A percentile compares a stretch with the other conserved stretches of the same genome.
phyloP scores from a whole-genome alignment of 768 basidiomycete genomes.

The Mycena vitilis region DNA sequence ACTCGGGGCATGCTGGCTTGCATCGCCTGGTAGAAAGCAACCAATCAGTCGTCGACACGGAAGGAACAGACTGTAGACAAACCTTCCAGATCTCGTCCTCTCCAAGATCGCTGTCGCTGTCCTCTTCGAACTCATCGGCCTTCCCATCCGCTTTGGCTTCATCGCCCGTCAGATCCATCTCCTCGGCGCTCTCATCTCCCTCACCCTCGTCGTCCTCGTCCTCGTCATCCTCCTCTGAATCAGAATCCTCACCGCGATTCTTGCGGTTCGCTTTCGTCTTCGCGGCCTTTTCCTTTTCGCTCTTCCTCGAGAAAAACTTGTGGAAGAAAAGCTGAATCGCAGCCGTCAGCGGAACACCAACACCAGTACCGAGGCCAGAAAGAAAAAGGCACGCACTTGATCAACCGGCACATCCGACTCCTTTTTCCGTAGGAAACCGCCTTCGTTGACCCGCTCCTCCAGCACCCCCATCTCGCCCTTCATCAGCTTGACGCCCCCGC shows the following conservation, averaged over 20 bases:
- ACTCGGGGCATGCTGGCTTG: conserved; percentile 83
- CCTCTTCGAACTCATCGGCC: conserved; percentile 44
- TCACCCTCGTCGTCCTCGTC: conserved; percentile 56
- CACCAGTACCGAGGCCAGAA: no score
- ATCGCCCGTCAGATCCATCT: conserved; percentile 48
- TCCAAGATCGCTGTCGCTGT: conserved; percentile 59
- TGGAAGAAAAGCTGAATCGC: conserved; percentile 84
- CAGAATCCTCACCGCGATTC: conserved; percentile 51
- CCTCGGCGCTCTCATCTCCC: conserved; percentile 54
- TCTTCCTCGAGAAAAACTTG: conserved; percentile 84
- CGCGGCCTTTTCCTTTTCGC: conserved; percentile 60
- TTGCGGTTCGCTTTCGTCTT: conserved; percentile 50
- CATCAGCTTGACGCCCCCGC: conserved; percentile 75
- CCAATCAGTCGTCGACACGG: background rate
- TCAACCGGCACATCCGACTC: conserved; percentile 86
- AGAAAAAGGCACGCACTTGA: conserved; percentile 62
- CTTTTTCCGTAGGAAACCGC: conserved; percentile 76
- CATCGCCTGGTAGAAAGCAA: conserved; percentile 75
- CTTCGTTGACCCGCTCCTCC: conserved; percentile 74
- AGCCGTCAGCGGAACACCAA: background rate
- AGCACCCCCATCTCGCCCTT: conserved; percentile 65
- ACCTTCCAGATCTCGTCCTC: conserved; percentile 94
- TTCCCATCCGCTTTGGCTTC: conserved; percentile 43
- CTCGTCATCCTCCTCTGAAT: conserved; percentile 48
- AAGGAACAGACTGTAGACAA: conserved; percentile 30